Evolutionary conservation across 176 grass and related monocot genomes (phyloP), one percentile per base, ranked within the genome.

Genomic region (Oryza rufipogon): DNA sequence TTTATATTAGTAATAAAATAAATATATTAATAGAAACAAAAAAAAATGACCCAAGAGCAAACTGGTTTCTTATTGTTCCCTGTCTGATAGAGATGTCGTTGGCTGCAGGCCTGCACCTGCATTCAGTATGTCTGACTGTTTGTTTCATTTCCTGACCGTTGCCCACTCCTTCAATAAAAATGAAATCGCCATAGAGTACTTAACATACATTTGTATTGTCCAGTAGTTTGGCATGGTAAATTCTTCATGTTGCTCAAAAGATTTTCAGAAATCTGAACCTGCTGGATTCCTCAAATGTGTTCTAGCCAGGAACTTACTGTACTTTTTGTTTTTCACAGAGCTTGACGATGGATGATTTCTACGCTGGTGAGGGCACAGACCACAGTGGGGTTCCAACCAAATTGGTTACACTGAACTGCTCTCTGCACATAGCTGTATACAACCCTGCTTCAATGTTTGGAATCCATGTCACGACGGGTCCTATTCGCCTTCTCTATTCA

Each of bases 391-490:
- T 99, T 52, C 97, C 93, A 38, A 99, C 97, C 63, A 96, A 99
- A 68, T 66, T 99, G 93, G 86, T 96, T 20, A 99, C 97, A 0
- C 63, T 92, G 2, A 99, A 99, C 69, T 99, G 97, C 87, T 92
- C 97, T 30, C 75, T 99, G 16, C 88, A 91, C 56, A 81, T 99
- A 45, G 19, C 64, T 38, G 93, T 99, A 61, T 91, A 94, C 84
- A 99, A 99, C 65, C 68, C 93, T 47, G 93, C 97, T 4, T 16
- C 89, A 23, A 99, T 96, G 97, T 96, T 91, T 56, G 97, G 97
- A n/a, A 99, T 99, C 64, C 91, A 99, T 92, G 97, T 99, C 44
- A 90, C 89, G n/a, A 92, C 97, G 56, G 91, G 86, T 75, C 85
- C 97, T 71, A 90, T 96, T 33, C 76, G 60, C 19, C 88, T 99